These are phyloP conservation scores for Kazachstania martiniae DNA, from an alignment of 805 yeast species.

Conservation along the genomic window DNA sequence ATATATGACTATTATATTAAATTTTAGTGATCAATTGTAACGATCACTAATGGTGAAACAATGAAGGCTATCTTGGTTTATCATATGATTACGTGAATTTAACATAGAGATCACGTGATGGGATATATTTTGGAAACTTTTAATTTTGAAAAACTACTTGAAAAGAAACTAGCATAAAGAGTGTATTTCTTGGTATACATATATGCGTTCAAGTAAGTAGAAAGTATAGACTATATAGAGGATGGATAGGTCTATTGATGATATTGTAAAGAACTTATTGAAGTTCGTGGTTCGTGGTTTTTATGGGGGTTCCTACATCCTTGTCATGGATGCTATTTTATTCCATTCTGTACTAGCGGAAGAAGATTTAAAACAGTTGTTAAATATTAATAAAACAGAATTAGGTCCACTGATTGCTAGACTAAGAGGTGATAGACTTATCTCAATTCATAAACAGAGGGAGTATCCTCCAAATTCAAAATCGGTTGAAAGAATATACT, in stretches of 20 bases:
- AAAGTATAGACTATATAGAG: too few species aligned
- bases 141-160: too few species aligned
- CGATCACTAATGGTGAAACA: too few species aligned
- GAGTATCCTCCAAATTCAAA: constrained; percentile 56
- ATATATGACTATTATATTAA: too few species aligned
- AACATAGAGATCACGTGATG: too few species aligned
- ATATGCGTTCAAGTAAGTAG: too few species aligned
- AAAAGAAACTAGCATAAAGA: too few species aligned
- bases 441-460: constrained; percentile 61
- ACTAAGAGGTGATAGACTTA: constrained; percentile 72
- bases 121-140: too few species aligned
- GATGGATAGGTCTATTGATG: constrained; percentile 32
- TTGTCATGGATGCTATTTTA: constrained; percentile 77
- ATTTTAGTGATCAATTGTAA: too few species aligned
- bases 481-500: constrained; percentile 66
- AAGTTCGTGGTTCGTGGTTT: constrained; percentile 80
- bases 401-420: constrained; percentile 72
- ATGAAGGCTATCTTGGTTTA: too few species aligned
- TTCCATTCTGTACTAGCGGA: constrained; percentile 86
- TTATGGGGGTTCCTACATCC: constrained; percentile 71
- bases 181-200: too few species aligned
- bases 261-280: constrained; percentile 38
- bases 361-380: constrained; percentile 73
- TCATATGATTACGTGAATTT: too few species aligned
- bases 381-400: constrained; percentile 81